Evolutionary conservation across 164 flowering plant genomes (phyloP).

Genomic region (Litsea cubeba): DNA sequence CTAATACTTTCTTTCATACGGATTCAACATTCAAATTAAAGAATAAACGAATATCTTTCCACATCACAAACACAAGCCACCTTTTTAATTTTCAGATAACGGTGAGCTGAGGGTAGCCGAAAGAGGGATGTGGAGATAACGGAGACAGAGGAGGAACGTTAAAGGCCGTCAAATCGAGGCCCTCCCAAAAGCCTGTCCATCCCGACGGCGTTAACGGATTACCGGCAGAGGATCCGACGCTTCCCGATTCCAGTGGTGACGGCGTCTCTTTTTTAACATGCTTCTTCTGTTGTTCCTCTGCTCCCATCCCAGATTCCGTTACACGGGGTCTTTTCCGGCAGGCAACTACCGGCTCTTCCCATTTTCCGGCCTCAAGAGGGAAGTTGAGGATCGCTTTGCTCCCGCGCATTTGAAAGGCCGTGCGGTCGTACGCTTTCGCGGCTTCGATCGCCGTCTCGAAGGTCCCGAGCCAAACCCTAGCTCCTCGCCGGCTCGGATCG

Average conservation of each 20-base stretch:
- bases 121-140: conserved; percentile 21
- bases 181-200: conserved; percentile 15
- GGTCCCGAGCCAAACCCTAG: conserved; percentile 46
- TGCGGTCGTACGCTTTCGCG: conserved; percentile 41
- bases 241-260: background rate
- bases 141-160: conserved; percentile 30
- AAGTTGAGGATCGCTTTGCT: conserved; percentile 43
- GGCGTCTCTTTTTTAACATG: conserved; percentile 2
- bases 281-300: conserved; percentile 2
- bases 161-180: conserved; percentile 22
- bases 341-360: conserved; percentile 17
- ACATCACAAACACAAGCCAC: background rate
- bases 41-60: background rate
- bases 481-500: conserved; percentile 30
- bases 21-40: too few species aligned
- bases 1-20: too few species aligned
- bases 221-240: background rate
- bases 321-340: conserved; percentile 9
- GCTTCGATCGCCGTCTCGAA: conserved; percentile 44
- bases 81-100: conserved; percentile 6
- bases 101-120: conserved; percentile 20
- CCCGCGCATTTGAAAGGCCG: conserved; percentile 41
- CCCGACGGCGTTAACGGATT: conserved; percentile 32
- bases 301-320: conserved; percentile 3
- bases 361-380: conserved; percentile 37